Evolutionary conservation across 2,329 filamentous ascomycete species (phyloP), one percentile per base, ranked within the genome.

Genomic region (Hypocreales sp.): DNA sequence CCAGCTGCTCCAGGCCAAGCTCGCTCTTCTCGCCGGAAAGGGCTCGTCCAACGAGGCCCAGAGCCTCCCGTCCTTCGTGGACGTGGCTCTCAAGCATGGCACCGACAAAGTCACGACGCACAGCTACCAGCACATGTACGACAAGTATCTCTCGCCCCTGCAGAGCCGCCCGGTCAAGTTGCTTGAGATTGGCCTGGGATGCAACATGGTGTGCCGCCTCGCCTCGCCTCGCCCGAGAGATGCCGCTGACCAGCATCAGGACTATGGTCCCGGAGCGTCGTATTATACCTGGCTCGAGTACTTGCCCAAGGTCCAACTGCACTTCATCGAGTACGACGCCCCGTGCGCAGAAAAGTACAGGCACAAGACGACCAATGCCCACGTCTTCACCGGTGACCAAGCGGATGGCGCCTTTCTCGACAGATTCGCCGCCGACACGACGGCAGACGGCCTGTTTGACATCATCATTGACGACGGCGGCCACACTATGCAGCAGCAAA

Each of bases 231-330:
- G 13, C 22, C 8, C 3, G 3, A 9, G 15, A n/a, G 17, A 20
- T 22, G 15, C 17, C 4, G 7, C 16, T 25, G 15, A 20, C 21
- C 12, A 12, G 4, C n/a, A 15, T 18, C 12, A 47, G 49, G 28
- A 30, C 5, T 51, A 54, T 17, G 51, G 50, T 6, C 50, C 51
- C 0, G 53, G 51, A 3, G 46, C 46, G 9, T 52, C 48, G 5
- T 58, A 55, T 31, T 43, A 52, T 34, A 53, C 51, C 11, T 58
- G 52, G 52, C 43, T 51, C 4, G 51, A 56, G 18, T 56, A 50
- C 30, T 48, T 58, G 20, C 40, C 50, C 1, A 28, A 47, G 11
- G 40, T 58, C 7, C 48, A 58, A 16, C 40, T 59, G 12, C 56
- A 56, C 34, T 56, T 51, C 31, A 55, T 59, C 31, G 55, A 58